These are phyloP conservation scores for Jimgerdemannia lactiflua DNA, from an alignment of 192 early-diverging fungal genomes.

Conservation along the genomic window DNA sequence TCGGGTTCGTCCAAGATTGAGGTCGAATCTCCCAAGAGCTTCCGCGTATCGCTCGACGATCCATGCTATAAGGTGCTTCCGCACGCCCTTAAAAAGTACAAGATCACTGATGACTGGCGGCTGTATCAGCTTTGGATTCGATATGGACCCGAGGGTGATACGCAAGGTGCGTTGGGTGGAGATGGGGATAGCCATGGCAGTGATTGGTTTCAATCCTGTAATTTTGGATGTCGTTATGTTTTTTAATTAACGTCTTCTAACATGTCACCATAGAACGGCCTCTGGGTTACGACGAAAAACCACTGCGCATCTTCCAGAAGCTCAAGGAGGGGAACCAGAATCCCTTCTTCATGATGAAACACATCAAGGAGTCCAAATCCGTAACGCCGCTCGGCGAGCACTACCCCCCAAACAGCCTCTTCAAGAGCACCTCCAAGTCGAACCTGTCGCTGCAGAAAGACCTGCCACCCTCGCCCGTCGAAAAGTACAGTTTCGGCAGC, in stretches of 20 bases:
- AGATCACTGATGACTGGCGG: slow-evolving; percentile 83
- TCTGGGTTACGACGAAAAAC: slow-evolving; percentile 77
- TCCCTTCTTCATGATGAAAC: slow-evolving; percentile 74
- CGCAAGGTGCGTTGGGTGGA: slow-evolving; percentile 40
- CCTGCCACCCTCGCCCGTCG: background rate
- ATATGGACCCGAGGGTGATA: slow-evolving; percentile 52
- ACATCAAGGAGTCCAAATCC: slow-evolving; percentile 66
- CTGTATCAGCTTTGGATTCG: slow-evolving; percentile 83
- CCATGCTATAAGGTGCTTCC: slow-evolving; percentile 84
- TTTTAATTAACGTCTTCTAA: no score
- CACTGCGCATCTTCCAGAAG: slow-evolving; percentile 68
- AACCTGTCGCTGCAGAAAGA: background rate
- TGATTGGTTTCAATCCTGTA: no score
- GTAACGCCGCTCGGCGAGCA: slow-evolving; percentile 26
- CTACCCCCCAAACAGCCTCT: background rate
- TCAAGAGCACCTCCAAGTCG: background rate
- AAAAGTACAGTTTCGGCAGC: background rate
- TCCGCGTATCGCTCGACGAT: slow-evolving; percentile 79
- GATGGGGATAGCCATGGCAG: background rate
- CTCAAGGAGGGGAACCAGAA: slow-evolving; percentile 65
- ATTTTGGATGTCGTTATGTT: no score
- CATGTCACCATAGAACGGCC: slow-evolving; percentile 47
- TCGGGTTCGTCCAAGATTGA: slow-evolving; percentile 32
- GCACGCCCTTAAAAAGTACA: slow-evolving; percentile 88
- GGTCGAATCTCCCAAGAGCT: slow-evolving; percentile 79